These are phyloP conservation scores for Paraphoma sp. DNA, from an alignment of 2,329 filamentous ascomycete species.

Conservation along the genomic window DNA sequence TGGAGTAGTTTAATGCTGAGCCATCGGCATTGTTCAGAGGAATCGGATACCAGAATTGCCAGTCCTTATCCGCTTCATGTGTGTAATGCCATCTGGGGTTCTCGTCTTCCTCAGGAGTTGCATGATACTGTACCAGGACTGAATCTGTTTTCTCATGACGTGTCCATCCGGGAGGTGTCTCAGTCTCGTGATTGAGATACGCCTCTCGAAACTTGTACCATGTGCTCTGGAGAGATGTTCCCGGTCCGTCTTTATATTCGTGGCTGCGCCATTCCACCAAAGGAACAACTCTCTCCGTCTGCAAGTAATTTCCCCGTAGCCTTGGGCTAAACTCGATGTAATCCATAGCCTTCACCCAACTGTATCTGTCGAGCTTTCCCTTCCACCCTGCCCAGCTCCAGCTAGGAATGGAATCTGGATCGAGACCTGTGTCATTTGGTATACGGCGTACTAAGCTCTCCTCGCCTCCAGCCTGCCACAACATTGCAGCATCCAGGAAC, in stretches of 20 bases:
- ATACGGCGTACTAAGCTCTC: not conserved
- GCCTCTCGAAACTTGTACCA: not conserved
- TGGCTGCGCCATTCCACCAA: not conserved
- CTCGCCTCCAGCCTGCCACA: not conserved
- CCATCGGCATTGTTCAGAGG: not conserved
- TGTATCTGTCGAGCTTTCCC: not conserved
- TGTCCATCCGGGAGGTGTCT: not conserved
- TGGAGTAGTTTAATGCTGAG: not conserved
- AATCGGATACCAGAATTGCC: not conserved
- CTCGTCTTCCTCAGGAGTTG: not conserved
- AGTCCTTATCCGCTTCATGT: not conserved
- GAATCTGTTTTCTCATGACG: not conserved
- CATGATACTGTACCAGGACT: not conserved
- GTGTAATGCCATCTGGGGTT: not conserved
- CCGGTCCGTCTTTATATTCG: not conserved
- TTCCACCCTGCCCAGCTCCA: not conserved
- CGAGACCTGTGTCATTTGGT: not conserved
- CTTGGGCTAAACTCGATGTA: not conserved
- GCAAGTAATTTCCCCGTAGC: not conserved
- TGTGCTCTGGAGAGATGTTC: not conserved
- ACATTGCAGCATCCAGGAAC: not conserved
- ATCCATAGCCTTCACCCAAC: not conserved
- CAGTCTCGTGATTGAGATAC: not conserved
- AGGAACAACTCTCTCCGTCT: not conserved
- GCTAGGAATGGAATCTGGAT: not conserved